Conservation (phyloP, 768 basidiomycete species). For the Hypholoma sublateritium region DNA sequence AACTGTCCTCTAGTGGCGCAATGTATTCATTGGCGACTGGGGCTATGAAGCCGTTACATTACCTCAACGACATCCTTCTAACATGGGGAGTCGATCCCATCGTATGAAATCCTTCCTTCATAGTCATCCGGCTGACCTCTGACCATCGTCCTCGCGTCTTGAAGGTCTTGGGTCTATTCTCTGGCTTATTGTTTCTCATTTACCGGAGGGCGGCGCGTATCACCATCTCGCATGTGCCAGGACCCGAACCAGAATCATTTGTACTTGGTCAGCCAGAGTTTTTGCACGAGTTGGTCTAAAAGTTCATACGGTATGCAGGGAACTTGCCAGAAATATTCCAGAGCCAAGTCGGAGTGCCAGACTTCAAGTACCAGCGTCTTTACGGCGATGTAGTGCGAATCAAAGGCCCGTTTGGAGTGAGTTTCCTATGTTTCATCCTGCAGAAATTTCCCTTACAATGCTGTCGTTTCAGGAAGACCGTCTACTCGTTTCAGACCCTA, state of each 20-base stretch:
- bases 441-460: not conserved
- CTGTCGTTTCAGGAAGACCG: conserved; percentile 43
- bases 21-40: no score
- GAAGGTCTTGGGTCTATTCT: conserved; percentile 6
- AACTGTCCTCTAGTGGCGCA: not conserved
- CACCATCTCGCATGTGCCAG: conserved; percentile 45
- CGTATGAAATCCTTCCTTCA: not conserved
- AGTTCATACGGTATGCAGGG: conserved; percentile 28
- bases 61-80: not conserved
- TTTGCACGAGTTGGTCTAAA: not conserved
- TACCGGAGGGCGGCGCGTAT: conserved; percentile 38
- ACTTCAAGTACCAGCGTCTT: conserved; percentile 50
- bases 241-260: conserved; percentile 50
- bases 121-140: not conserved
- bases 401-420: conserved; percentile 50
- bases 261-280: conserved; percentile 35
- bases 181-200: conserved; percentile 21
- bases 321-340: conserved; percentile 50
- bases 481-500: conserved; percentile 53
- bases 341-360: conserved; percentile 48
- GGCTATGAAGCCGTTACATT: no score
- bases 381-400: conserved; percentile 53
- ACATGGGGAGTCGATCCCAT: not conserved
- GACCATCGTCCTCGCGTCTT: not conserved
- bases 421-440: conserved; percentile 8